Percentiles rank a stretch among this genome's conserved stretches.
These are phyloP conservation scores for Coemansia sp. DNA, from an alignment of 192 early-diverging fungal species.

Conservation along the genomic window DNA sequence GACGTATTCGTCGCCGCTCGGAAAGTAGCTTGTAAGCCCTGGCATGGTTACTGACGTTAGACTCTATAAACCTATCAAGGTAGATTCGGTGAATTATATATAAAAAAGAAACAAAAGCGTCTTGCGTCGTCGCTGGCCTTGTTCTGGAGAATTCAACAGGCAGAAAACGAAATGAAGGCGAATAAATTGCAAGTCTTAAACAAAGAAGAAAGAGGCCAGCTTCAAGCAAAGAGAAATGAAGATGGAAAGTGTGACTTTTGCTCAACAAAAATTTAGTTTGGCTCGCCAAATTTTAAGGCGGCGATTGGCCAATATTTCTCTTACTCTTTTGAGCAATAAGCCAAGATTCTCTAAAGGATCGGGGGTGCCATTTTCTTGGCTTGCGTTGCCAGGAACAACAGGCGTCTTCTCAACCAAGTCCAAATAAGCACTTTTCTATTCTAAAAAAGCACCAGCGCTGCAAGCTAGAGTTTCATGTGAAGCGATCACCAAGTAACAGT, in stretches of 20 bases:
- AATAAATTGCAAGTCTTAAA: background rate
- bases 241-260: background rate
- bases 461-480: too few species aligned
- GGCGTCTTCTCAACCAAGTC: too few species aligned
- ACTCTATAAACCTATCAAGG: too few species aligned
- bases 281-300: background rate
- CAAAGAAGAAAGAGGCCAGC: background rate
- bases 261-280: too few species aligned
- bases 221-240: background rate
- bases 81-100: background rate
- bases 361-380: too few species aligned
- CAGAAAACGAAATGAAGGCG: background rate
- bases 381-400: too few species aligned
- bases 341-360: too few species aligned
- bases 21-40: slow-evolving; percentile 33
- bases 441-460: too few species aligned
- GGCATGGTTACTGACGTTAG: slow-evolving; percentile 12
- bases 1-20: slow-evolving; percentile 60
- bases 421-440: too few species aligned
- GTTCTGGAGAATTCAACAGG: too few species aligned
- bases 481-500: too few species aligned
- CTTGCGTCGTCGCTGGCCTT: background rate
- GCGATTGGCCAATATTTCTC: background rate
- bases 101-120: slow-evolving; percentile 8
- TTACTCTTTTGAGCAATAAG: too few species aligned